Base-by-base conservation (phyloP, 805 yeast species). In the Cyberlindnera nakhonratchasimensis region DNA sequence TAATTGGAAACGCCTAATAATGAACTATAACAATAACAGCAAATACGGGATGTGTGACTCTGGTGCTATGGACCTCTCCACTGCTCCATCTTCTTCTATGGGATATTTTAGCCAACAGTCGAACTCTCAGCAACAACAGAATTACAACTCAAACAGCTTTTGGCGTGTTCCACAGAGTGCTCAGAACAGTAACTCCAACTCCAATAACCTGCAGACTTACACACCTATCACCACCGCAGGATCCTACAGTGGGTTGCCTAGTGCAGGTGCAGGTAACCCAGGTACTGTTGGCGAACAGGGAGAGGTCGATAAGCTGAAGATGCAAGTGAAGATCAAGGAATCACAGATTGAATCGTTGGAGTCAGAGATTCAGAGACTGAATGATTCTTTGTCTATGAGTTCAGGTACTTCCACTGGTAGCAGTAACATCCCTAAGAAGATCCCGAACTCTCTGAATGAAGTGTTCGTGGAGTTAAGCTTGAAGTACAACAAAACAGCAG, bases 291-390 rank as follows among this genome's bases (percentile, higher is more conserved):
- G 14, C 10, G 20, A 22, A n/a, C 34, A 36, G 17, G 43, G 37
- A 2, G 55, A 49, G 13, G 64, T 59, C 3, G 77, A 74, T 34
- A 61, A 65, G 40, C 58, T 75, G 42, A 72, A 70, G 50, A 60
- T 75, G 36, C 78, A 79, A 48, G 54, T 82, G 38, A 71, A 71
- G 43, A 62, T 80, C 38, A 82, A 80, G 55, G 79, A 81, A 34
- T 63, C 71, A 1, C 71, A 73, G 30, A 71, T 75, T 29, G 67
- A 69, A 31, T 64, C 70, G 3, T 54, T 76, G 25, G 75, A 74
- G 48, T 55, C 54, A 21, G 80, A 75, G 42, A 60, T 74, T 12
- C 64, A 66, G 34, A 62, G 62, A 30, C 46, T 69, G 37, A 69
- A 63, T 32, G 63, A 62, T 41, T 49, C 54, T n/a, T 24, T 43